Evolutionary conservation across 2,329 filamentous ascomycete species (phyloP).

Genomic region (Verticillium klebahnii): DNA sequence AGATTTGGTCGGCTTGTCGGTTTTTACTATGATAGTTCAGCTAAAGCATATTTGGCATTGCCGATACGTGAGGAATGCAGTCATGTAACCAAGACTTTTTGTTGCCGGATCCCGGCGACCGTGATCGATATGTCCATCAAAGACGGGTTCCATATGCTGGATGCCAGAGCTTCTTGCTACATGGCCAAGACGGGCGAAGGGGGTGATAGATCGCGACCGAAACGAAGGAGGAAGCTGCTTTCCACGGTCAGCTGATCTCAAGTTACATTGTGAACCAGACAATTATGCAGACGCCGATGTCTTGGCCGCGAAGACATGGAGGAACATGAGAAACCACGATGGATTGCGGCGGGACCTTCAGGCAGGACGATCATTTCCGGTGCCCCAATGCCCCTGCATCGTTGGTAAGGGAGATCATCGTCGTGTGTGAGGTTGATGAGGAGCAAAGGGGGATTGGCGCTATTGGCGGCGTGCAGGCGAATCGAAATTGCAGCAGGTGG

Average conservation of each 20-base stretch:
- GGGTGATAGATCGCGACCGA: neutral
- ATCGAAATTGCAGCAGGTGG: neutral
- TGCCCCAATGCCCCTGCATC: neutral
- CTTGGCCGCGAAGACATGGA: neutral
- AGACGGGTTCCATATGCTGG: no score
- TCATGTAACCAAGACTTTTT: no score
- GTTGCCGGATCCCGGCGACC: no score
- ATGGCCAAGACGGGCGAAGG: neutral
- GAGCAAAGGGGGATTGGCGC: neutral
- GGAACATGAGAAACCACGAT: neutral
- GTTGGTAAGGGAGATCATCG: conserved; percentile 12
- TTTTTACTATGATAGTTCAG: no score
- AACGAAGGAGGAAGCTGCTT: neutral
- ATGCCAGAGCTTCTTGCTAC: no score
- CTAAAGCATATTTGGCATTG: no score
- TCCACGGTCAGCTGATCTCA: neutral
- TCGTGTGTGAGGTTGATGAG: conserved; percentile 10
- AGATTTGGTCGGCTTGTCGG: no score
- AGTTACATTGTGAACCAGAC: no score
- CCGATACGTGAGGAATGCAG: no score
- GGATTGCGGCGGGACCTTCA: neutral
- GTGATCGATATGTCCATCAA: no score
- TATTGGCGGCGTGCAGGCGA: neutral
- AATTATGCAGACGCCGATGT: neutral
- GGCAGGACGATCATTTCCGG: neutral